These are phyloP conservation scores for Thelephora ganbajun DNA, from an alignment of 768 basidiomycete species.

Conservation along the genomic window DNA sequence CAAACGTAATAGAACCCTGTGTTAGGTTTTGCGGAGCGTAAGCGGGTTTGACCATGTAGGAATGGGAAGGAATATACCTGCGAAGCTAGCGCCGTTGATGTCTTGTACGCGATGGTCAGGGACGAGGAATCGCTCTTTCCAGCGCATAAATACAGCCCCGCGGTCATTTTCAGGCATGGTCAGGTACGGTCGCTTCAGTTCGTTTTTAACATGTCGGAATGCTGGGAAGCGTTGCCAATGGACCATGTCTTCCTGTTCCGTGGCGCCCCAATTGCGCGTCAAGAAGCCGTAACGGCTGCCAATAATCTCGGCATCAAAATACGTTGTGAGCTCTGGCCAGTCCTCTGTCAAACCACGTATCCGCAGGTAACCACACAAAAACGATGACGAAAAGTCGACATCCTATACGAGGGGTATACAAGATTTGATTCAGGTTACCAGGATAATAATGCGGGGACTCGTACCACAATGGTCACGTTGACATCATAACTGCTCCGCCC, in stretches of 20 bases:
- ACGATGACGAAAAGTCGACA: constrained; percentile 77
- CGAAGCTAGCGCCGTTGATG: constrained; percentile 91
- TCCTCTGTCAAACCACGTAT: constrained; percentile 89
- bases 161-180: constrained; percentile 64
- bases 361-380: constrained; percentile 82
- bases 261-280: constrained; percentile 84
- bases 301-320: constrained; percentile 94
- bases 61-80: constrained; percentile 41
- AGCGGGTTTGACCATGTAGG: neutral
- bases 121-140: constrained; percentile 95
- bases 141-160: constrained; percentile 85
- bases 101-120: constrained; percentile 88
- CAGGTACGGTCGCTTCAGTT: constrained; percentile 64
- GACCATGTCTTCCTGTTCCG: constrained; percentile 80
- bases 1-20: constrained; percentile 91
- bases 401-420: constrained; percentile 35
- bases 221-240: constrained; percentile 94
- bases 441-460: constrained; percentile 20
- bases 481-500: constrained; percentile 93
- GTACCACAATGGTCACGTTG: constrained; percentile 78
- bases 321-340: constrained; percentile 92
- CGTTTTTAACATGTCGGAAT: constrained; percentile 68
- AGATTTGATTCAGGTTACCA: constrained; percentile 4
- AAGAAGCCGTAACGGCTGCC: constrained; percentile 83
- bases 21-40: neutral